phyloP scores from a whole-genome alignment of 2,329 filamentous ascomycete genomes.

The Beauveria asiatica region DNA sequence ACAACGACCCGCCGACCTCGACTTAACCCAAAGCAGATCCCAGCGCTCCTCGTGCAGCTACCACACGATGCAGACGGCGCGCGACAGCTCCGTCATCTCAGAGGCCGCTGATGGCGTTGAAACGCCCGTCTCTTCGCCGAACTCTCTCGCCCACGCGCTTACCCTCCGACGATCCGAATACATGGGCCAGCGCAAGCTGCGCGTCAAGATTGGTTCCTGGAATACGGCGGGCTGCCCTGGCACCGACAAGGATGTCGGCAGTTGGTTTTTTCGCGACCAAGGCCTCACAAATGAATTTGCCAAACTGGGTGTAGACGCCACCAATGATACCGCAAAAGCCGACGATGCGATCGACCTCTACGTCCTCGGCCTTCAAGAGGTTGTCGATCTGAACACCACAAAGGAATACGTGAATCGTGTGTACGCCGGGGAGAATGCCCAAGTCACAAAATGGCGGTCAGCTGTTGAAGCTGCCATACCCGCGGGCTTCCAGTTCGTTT shows the following conservation, averaged over 20 bases:
- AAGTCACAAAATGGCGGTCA: constrained; percentile 71
- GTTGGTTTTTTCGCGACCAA: constrained; percentile 78
- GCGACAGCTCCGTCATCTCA: constrained; percentile 24
- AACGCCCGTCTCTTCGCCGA: constrained; percentile 35
- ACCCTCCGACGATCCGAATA: constrained; percentile 72
- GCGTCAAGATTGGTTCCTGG: constrained; percentile 89
- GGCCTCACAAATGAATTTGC: constrained; percentile 58
- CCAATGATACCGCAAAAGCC: constrained; percentile 20
- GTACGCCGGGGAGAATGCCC: constrained; percentile 59
- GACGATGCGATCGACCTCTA: constrained; percentile 72
- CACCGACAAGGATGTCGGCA: constrained; percentile 77
- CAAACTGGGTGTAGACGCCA: constrained; percentile 36
- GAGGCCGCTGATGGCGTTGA: constrained; percentile 35
- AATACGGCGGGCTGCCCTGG: constrained; percentile 82
- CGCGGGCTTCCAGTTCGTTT: constrained; percentile 64
- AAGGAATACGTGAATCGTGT: constrained; percentile 64
- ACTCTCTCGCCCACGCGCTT: constrained; percentile 56
- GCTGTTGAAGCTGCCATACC: constrained; percentile 69
- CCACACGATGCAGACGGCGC: constrained; percentile 20
- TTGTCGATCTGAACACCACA: constrained; percentile 76
- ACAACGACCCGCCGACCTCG: neutral
- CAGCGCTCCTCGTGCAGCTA: constrained; percentile 7
- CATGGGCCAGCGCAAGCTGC: constrained; percentile 62
- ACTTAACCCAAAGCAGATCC: neutral
- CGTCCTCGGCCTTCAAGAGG: constrained; percentile 82